Conservation (phyloP, 306 rosid species). For the Lagenaria siceraria region DNA sequence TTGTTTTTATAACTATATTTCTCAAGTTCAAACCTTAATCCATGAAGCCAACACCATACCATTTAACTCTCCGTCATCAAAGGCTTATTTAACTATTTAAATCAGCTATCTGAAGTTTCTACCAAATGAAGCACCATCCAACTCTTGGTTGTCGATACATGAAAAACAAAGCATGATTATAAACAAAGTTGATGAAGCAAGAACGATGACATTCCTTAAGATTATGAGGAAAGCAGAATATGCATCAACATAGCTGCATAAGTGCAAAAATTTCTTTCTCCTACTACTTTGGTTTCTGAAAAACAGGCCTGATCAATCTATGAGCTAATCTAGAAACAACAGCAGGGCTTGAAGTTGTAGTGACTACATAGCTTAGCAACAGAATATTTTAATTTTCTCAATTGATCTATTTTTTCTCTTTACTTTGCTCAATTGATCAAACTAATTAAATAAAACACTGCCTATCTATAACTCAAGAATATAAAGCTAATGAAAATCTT, state of each 20-base stretch:
- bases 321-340: neutral
- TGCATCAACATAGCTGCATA: neutral
- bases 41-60: neutral
- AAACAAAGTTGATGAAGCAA: neutral
- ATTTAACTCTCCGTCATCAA: neutral
- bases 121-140: neutral
- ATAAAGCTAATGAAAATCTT: conserved; percentile 22
- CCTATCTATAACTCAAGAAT: neutral
- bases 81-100: neutral
- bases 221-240: neutral
- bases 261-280: neutral
- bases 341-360: neutral
- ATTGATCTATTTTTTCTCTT: neutral
- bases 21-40: neutral
- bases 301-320: neutral
- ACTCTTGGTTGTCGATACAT: neutral
- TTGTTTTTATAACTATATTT: neutral
- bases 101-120: neutral
- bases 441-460: neutral
- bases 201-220: neutral
- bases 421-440: neutral
- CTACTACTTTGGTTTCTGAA: neutral
- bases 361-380: neutral
- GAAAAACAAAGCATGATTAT: neutral
- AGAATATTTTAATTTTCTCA: neutral